These are phyloP conservation scores for Phlegmacium glaucopus DNA, from an alignment of 768 basidiomycete species.

Conservation along the genomic window DNA sequence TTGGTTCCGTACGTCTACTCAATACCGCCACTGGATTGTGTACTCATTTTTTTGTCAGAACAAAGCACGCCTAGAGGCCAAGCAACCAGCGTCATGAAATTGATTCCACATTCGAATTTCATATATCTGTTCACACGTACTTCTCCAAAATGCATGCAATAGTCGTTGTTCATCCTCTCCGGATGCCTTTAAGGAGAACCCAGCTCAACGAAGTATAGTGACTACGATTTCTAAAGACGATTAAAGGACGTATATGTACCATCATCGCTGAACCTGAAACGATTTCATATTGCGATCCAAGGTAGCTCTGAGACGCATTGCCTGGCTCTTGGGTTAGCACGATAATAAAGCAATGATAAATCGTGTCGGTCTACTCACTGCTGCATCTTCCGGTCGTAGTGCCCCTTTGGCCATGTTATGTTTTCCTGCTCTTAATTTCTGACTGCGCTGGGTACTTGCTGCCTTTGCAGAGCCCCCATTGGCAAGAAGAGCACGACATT, in stretches of 20 bases:
- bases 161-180: neutral
- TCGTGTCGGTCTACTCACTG: constrained; percentile 44
- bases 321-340: constrained; percentile 35
- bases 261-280: constrained; percentile 27
- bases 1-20: constrained; percentile 62
- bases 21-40: constrained; percentile 3
- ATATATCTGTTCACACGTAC: neutral
- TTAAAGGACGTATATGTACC: neutral
- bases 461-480: constrained; percentile 38
- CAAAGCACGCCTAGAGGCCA: constrained; percentile 64
- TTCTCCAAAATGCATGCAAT: constrained; percentile 4
- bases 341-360: neutral
- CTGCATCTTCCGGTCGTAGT: constrained; percentile 76
- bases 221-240: neutral
- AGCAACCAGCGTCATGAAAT: constrained; percentile 38
- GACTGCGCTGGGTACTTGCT: constrained; percentile 37
- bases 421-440: constrained; percentile 62
- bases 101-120: constrained; percentile 11
- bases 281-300: constrained; percentile 52
- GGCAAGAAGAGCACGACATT: constrained; percentile 58
- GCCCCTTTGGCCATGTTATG: constrained; percentile 91
- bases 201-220: neutral
- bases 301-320: constrained; percentile 62
- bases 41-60: constrained; percentile 36
- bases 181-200: neutral